phyloP scores from a whole-genome alignment of 2,329 filamentous ascomycete species.

The Fusarium musae region DNA sequence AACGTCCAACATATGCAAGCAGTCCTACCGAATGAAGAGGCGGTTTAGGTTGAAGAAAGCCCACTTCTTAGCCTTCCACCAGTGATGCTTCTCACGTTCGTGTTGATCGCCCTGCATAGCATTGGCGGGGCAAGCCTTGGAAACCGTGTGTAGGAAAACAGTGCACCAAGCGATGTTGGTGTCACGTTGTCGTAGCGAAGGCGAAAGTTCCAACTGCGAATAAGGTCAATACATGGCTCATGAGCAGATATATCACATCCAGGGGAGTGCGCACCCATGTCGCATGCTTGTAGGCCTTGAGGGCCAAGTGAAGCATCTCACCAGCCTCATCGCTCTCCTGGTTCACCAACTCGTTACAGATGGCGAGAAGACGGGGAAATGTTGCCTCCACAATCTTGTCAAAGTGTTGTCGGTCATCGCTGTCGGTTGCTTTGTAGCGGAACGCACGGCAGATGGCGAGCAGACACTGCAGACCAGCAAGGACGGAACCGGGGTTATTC shows the following conservation, averaged over 20 bases:
- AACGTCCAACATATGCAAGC: neutral
- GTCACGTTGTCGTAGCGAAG: conserved; percentile 79
- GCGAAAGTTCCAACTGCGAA: conserved; percentile 83
- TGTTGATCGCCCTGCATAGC: conserved; percentile 86
- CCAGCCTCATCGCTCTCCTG: conserved; percentile 94
- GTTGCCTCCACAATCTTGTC: conserved; percentile 93
- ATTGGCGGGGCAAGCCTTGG: conserved; percentile 82
- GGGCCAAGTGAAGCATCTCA: conserved; percentile 93
- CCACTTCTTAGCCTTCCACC: conserved; percentile 99
- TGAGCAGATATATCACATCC: neutral
- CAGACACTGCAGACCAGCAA: conserved; percentile 93
- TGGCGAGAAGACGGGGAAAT: conserved; percentile 86
- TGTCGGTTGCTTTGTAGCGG: conserved; percentile 86
- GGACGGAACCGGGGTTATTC: conserved; percentile 86
- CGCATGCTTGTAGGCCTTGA: conserved; percentile 98
- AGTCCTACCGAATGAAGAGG: conserved; percentile 83
- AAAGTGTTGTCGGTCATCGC: conserved; percentile 82
- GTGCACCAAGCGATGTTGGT: conserved; percentile 96
- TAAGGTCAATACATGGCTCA: conserved; percentile 42
- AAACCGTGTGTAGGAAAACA: conserved; percentile 89
- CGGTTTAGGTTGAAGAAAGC: conserved; percentile 97
- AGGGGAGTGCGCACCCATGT: conserved; percentile 75
- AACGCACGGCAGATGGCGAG: conserved; percentile 96
- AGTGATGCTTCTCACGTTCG: conserved; percentile 93
- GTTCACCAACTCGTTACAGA: conserved; percentile 88